phyloP scores from a whole-genome alignment of 1,284 basidiomycete genomes.

The Psilocybe mexicana region DNA sequence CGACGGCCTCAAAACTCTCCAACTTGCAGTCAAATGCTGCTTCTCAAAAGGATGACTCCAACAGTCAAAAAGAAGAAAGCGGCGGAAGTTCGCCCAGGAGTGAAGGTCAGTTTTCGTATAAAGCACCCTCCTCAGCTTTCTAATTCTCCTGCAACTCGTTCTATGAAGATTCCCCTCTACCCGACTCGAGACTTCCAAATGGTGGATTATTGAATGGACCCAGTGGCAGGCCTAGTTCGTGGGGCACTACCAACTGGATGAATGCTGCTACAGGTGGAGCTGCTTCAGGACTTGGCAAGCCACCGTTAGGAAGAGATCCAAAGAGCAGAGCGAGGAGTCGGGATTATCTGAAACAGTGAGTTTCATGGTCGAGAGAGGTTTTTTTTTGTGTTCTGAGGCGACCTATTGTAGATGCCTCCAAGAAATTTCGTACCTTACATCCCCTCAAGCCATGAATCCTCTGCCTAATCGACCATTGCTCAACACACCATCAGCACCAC shows the following conservation, averaged over 20 bases:
- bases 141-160: constrained; percentile 10
- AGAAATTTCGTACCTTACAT: constrained; percentile 97
- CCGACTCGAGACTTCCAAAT: constrained; percentile 67
- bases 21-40: constrained; percentile 56
- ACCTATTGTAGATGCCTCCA: constrained; percentile 76
- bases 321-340: constrained; percentile 93
- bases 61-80: constrained; percentile 73
- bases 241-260: constrained; percentile 52
- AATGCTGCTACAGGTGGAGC: constrained; percentile 42
- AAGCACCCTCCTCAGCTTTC: constrained; percentile 3
- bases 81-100: constrained; percentile 78
- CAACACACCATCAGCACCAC: constrained; percentile 62
- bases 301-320: constrained; percentile 80
- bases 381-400: constrained; percentile 1
- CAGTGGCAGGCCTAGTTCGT: constrained; percentile 53
- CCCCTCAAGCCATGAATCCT: constrained; percentile 95
- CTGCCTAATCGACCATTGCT: constrained; percentile 83
- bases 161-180: constrained; percentile 67
- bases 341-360: constrained; percentile 96
- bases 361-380: constrained; percentile 18
- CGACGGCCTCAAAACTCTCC: constrained; percentile 60
- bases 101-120: constrained; percentile 56
- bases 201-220: constrained; percentile 45
- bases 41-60: constrained; percentile 66
- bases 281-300: constrained; percentile 61